Percentiles rank a stretch among this genome's conserved stretches.
These are phyloP conservation scores for Cynanchum wilfordii DNA, from an alignment of 257 asterid genomes.

Conservation along the genomic window DNA sequence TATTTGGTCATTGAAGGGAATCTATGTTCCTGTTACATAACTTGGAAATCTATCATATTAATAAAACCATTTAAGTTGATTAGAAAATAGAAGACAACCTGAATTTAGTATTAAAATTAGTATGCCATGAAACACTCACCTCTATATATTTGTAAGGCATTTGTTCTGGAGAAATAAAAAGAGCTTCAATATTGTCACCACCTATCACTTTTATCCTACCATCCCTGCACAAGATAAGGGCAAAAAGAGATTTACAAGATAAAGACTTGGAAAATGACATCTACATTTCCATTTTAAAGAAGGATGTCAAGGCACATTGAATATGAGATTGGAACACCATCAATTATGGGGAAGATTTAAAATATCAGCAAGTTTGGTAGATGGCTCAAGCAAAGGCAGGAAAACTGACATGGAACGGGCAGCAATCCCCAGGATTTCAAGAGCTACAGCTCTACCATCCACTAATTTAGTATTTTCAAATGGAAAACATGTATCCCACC, in stretches of 20 bases:
- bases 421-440: neutral
- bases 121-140: conserved; percentile 7
- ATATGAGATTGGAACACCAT: neutral
- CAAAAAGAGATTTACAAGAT: neutral
- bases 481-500: neutral
- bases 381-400: neutral
- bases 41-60: neutral
- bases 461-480: neutral
- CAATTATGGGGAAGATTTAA: neutral
- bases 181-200: conserved; percentile 85
- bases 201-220: conserved; percentile 90
- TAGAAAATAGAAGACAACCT: neutral
- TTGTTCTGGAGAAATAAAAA: conserved; percentile 63
- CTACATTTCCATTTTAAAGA: neutral
- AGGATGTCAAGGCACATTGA: neutral
- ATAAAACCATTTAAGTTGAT: neutral
- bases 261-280: neutral
- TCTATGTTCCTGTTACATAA: neutral
- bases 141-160: conserved; percentile 57
- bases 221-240: conserved; percentile 45
- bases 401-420: neutral
- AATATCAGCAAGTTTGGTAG: neutral
- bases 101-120: neutral
- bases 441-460: neutral
- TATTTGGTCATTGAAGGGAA: neutral